Percentiles rank a stretch among this genome's conserved stretches.
Evolutionary conservation across 1,284 basidiomycete species (phyloP).

Genomic region (Rhodotorula sp.): DNA sequence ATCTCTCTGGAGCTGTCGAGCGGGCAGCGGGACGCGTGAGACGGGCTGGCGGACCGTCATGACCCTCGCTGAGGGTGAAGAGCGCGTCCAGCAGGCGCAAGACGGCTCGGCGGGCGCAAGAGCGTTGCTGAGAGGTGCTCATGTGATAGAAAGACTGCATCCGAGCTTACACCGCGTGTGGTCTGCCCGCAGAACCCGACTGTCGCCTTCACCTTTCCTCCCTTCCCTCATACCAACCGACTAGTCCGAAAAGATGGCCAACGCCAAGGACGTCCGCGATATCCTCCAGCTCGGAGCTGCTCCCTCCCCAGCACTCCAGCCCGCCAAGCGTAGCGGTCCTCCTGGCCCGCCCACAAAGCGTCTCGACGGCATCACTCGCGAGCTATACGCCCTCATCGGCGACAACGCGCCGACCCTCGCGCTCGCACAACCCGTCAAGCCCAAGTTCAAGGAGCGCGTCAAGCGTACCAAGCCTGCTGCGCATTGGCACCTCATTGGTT

Average conservation of each 20-base stretch:
- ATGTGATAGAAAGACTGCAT: too few relatives aligned
- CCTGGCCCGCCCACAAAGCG: slow-evolving; percentile 27
- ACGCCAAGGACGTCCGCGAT: slow-evolving; percentile 39
- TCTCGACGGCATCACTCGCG: slow-evolving; percentile 86
- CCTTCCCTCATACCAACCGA: not conserved
- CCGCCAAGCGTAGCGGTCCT: slow-evolving; percentile 23
- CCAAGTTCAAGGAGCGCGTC: slow-evolving; percentile 82
- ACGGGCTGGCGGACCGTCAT: too few relatives aligned
- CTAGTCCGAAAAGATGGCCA: slow-evolving; percentile 6
- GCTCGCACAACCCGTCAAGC: slow-evolving; percentile 54
- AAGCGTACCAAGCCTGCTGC: slow-evolving; percentile 25
- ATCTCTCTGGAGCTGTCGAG: too few relatives aligned
- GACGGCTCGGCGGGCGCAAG: too few relatives aligned
- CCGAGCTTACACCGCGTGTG: too few relatives aligned
- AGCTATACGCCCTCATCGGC: slow-evolving; percentile 90
- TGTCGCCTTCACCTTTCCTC: not conserved
- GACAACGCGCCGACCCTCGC: slow-evolving; percentile 61
- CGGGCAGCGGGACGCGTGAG: too few relatives aligned
- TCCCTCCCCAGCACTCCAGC: slow-evolving; percentile 9
- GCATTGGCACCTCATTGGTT: slow-evolving; percentile 29
- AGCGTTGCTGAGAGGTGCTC: too few relatives aligned
- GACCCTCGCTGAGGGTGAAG: too few relatives aligned
- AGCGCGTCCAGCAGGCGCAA: too few relatives aligned
- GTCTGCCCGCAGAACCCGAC: too few relatives aligned
- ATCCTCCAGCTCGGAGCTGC: slow-evolving; percentile 35